These are phyloP conservation scores for Colletotrichum sp. DNA, from an alignment of 2,329 filamentous ascomycete genomes.

Conservation along the genomic window DNA sequence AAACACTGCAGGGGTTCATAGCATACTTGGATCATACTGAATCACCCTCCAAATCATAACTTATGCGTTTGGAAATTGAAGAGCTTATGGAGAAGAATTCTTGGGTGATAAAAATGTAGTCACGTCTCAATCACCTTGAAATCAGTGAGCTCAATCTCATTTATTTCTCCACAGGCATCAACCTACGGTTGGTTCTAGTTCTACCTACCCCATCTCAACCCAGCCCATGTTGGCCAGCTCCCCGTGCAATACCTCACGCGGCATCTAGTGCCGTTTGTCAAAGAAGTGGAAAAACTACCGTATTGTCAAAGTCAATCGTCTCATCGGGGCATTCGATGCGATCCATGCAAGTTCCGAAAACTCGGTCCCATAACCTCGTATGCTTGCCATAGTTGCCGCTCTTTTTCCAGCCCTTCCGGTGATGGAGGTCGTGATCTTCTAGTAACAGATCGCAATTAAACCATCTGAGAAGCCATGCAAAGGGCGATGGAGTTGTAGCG, in stretches of 20 bases:
- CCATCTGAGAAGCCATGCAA: constrained; percentile 36
- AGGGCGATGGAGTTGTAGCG: constrained; percentile 34
- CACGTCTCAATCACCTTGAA: not conserved
- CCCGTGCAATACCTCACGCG: not conserved
- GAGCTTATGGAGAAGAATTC: not conserved
- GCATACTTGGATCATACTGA: not conserved
- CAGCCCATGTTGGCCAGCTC: not conserved
- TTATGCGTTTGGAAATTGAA: not conserved
- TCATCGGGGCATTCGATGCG: constrained; percentile 37
- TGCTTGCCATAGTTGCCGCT: constrained; percentile 45
- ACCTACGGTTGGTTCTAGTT: not conserved
- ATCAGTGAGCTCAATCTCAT: not conserved
- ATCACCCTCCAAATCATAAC: not conserved
- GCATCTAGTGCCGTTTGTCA: not conserved
- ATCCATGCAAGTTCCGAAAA: constrained; percentile 39
- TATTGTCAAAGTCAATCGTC: constrained; percentile 35
- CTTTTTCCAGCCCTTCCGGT: constrained; percentile 41
- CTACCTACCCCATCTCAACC: not conserved
- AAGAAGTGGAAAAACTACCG: constrained; percentile 31
- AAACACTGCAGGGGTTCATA: not conserved
- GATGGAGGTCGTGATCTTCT: constrained; percentile 49
- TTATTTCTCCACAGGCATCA: not conserved
- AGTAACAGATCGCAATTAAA: constrained; percentile 41
- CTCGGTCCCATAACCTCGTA: constrained; percentile 38
- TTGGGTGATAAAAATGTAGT: not conserved